A percentile compares a stretch with the other conserved stretches of the same genome.
These are phyloP conservation scores for Urtica urens DNA, from an alignment of 306 rosid genomes.

Conservation along the genomic window DNA sequence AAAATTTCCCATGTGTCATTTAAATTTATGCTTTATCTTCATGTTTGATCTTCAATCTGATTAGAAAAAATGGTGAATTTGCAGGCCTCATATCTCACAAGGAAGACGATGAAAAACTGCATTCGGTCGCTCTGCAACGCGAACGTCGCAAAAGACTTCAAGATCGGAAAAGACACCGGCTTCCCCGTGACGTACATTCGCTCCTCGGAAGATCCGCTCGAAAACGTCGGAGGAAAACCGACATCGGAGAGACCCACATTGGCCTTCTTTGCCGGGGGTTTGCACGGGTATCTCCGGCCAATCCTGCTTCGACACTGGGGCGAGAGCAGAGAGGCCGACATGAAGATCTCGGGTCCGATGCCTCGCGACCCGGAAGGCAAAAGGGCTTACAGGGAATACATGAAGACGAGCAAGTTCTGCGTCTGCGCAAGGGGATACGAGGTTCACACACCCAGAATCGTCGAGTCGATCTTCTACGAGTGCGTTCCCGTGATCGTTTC, in stretches of 20 bases:
- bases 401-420: slow-evolving; percentile 81
- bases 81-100: slow-evolving; percentile 64
- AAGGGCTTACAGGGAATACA: slow-evolving; percentile 46
- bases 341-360: slow-evolving; percentile 79
- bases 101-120: slow-evolving; percentile 42
- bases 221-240: slow-evolving; percentile 38
- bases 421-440: slow-evolving; percentile 80
- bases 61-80: too few relatives aligned
- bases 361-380: slow-evolving; percentile 55
- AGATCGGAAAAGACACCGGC: slow-evolving; percentile 66
- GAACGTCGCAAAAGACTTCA: slow-evolving; percentile 50
- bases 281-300: slow-evolving; percentile 79
- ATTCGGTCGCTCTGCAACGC: slow-evolving; percentile 79
- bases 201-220: slow-evolving; percentile 42
- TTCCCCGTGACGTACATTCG: slow-evolving; percentile 65
- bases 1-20: too few relatives aligned
- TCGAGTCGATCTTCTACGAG: slow-evolving; percentile 52
- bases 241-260: slow-evolving; percentile 51
- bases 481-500: slow-evolving; percentile 45
- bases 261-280: slow-evolving; percentile 68
- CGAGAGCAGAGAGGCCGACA: slow-evolving; percentile 53
- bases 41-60: too few relatives aligned
- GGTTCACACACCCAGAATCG: slow-evolving; percentile 66
- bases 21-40: too few relatives aligned
- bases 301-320: slow-evolving; percentile 60